A percentile compares a stretch with the other conserved stretches of the same genome.
Conservation (phyloP, 768 basidiomycete genomes). For the Russula griseocarnosa region DNA sequence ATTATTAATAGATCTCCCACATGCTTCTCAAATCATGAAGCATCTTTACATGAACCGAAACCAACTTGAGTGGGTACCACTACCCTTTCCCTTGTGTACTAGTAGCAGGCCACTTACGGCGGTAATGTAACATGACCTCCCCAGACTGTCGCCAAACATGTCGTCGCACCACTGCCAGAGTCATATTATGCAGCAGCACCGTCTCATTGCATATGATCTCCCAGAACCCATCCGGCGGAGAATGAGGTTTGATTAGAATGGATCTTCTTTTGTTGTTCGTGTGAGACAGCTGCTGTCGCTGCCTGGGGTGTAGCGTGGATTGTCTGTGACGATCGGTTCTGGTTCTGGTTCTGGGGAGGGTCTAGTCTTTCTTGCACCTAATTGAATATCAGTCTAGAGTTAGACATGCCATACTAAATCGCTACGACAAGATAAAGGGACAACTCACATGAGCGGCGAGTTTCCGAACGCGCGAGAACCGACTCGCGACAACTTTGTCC, state of each 20-base stretch:
- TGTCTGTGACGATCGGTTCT: constrained; percentile 2
- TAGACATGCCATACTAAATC: background rate
- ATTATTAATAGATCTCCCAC: no score
- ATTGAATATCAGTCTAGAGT: constrained; percentile 4
- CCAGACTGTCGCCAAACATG: constrained; percentile 77
- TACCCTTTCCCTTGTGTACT: background rate
- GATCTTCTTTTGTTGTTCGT: constrained; percentile 28
- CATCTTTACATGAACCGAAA: no score
- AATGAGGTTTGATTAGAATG: constrained; percentile 23
- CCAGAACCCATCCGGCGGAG: constrained; percentile 56
- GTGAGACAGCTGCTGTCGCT: constrained; percentile 21
- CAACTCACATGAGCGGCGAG: constrained; percentile 69
- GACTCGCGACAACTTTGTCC: constrained; percentile 84
- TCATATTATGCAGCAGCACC: constrained; percentile 82
- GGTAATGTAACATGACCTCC: constrained; percentile 76
- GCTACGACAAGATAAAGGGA: background rate
- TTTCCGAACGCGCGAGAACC: constrained; percentile 81
- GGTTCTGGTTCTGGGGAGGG: no score
- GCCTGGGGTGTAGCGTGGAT: constrained; percentile 15
- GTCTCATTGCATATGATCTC: constrained; percentile 87
- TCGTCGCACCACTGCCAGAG: constrained; percentile 84
- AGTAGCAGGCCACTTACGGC: constrained; percentile 34
- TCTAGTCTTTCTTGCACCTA: constrained; percentile 80
- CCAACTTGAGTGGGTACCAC: no score
- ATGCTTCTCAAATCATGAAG: no score